These are phyloP conservation scores for Penicillium psychrosexuale DNA, from an alignment of 2,329 filamentous ascomycete species.

Conservation along the genomic window DNA sequence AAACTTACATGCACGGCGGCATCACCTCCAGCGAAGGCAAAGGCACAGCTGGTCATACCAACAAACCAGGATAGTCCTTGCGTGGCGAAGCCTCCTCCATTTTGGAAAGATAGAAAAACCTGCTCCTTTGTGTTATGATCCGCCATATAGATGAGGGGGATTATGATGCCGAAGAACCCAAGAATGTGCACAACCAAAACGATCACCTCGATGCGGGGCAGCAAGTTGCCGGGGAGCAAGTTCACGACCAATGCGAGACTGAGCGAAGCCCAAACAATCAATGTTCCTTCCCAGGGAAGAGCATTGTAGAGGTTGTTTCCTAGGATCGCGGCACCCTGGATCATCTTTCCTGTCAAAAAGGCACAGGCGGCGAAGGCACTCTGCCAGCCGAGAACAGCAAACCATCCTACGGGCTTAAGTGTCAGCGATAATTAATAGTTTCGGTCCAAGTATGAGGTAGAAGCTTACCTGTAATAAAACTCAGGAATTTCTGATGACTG, in stretches of 20 bases:
- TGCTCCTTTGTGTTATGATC: constrained; percentile 42
- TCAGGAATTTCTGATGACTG: constrained; percentile 33
- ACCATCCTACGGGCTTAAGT: constrained; percentile 30
- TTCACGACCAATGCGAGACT: constrained; percentile 43
- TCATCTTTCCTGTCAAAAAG: constrained; percentile 32
- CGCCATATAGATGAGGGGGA: constrained; percentile 45
- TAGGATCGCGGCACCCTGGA: constrained; percentile 39
- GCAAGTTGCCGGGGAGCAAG: constrained; percentile 39
- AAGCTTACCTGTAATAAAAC: constrained; percentile 33
- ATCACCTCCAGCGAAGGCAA: constrained; percentile 38
- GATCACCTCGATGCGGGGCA: constrained; percentile 49
- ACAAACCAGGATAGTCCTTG: constrained; percentile 41
- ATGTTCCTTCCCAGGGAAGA: constrained; percentile 49
- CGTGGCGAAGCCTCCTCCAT: constrained; percentile 46
- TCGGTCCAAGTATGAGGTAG: neutral
- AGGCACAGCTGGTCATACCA: constrained; percentile 35
- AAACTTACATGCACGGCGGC: constrained; percentile 38
- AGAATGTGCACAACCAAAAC: constrained; percentile 50
- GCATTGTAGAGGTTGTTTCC: constrained; percentile 37
- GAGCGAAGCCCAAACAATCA: constrained; percentile 47
- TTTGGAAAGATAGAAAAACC: constrained; percentile 49
- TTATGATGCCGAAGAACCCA: constrained; percentile 53
- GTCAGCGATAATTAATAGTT: neutral
- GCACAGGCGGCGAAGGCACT: constrained; percentile 37
- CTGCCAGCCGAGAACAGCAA: constrained; percentile 44